Evolutionary conservation across 495 filamentous ascomycete genomes (phyloP).

Genomic region (Annulohypoxylon stygium): DNA sequence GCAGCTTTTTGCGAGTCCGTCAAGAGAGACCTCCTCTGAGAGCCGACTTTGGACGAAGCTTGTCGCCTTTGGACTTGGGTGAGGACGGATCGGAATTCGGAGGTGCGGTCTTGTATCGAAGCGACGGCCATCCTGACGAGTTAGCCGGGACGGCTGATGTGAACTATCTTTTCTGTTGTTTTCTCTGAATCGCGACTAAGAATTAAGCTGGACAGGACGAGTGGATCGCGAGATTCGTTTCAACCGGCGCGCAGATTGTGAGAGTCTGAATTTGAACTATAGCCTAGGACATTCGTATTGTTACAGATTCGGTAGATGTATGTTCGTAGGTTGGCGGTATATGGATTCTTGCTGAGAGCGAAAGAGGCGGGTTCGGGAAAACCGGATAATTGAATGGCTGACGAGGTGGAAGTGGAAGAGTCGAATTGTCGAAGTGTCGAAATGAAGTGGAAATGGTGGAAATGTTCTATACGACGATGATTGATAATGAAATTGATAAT

Average conservation of each 20-base stretch:
- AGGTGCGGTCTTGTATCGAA: slow-evolving; percentile 96
- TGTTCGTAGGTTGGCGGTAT: background rate
- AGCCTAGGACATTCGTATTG: slow-evolving; percentile 5
- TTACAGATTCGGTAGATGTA: slow-evolving; percentile 5
- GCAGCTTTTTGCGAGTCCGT: slow-evolving; percentile 77
- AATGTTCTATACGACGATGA: slow-evolving; percentile 21
- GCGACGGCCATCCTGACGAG: slow-evolving; percentile 62
- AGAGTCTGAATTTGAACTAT: background rate
- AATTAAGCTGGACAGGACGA: background rate
- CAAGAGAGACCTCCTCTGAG: slow-evolving; percentile 85
- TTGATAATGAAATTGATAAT: slow-evolving; percentile 25
- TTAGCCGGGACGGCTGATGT: slow-evolving; percentile 33
- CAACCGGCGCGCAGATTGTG: background rate
- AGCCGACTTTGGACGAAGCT: slow-evolving; percentile 74
- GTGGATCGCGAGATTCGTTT: background rate
- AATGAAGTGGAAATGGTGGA: background rate
- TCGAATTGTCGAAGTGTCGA: no score
- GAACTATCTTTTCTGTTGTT: background rate
- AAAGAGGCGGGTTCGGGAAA: slow-evolving; percentile 31
- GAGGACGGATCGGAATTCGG: slow-evolving; percentile 92
- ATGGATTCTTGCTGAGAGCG: background rate
- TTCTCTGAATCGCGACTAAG: background rate
- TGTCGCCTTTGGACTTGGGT: slow-evolving; percentile 82
- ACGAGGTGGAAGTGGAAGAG: background rate
- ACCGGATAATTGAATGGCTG: slow-evolving; percentile 32